phyloP scores from a whole-genome alignment of 768 basidiomycete genomes.

The Hericium coralloides region DNA sequence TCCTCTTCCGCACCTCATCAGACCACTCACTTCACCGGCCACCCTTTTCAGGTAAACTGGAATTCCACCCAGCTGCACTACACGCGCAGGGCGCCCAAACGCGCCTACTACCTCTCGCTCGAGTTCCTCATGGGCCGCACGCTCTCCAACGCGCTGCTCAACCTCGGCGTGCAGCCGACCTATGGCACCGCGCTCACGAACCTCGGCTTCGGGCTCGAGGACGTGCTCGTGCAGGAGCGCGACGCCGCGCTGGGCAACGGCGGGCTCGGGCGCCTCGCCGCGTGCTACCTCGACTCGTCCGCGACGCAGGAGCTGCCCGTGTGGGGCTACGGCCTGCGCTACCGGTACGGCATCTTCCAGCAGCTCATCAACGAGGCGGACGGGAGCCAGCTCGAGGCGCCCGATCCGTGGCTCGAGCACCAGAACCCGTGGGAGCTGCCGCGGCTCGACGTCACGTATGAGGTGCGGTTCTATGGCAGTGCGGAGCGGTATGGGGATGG shows the following conservation, averaged over 20 bases:
- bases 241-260: conserved; percentile 95
- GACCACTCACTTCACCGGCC: not conserved
- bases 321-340: conserved; percentile 92
- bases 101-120: conserved; percentile 92
- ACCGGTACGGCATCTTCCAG: conserved; percentile 96
- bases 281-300: conserved; percentile 94
- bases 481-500: conserved; percentile 60
- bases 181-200: conserved; percentile 58
- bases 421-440: conserved; percentile 88
- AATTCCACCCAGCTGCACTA: conserved; percentile 72
- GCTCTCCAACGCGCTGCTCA: conserved; percentile 75
- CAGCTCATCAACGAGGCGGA: conserved; percentile 81
- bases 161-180: conserved; percentile 74
- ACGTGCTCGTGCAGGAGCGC: conserved; percentile 79
- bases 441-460: conserved; percentile 75
- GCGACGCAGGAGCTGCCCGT: conserved; percentile 86
- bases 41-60: conserved; percentile 62
- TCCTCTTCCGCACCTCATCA: not conserved
- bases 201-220: conserved; percentile 88
- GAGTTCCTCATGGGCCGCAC: conserved; percentile 87
- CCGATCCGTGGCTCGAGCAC: conserved; percentile 87
- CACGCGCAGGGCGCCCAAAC: conserved; percentile 77
- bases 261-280: conserved; percentile 91
- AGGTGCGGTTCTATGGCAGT: conserved; percentile 83
- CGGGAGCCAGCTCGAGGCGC: conserved; percentile 72